Conservation (phyloP, 805 yeast species). For the Yamadazyma akitaensis region DNA sequence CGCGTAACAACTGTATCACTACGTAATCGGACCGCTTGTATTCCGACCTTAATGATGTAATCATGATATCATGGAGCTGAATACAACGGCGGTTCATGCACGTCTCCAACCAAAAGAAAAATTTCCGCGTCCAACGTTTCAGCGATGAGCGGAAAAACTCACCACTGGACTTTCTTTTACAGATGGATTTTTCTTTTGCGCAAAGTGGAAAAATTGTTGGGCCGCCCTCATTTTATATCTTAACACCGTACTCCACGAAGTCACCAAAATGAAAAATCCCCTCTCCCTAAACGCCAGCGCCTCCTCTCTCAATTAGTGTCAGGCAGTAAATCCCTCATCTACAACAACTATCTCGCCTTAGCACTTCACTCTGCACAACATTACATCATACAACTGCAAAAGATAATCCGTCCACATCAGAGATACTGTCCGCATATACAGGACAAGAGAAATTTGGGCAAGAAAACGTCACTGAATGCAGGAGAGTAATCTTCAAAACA, state of each 20-base stretch:
- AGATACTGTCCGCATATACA: neutral
- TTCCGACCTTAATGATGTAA: conserved; percentile 2
- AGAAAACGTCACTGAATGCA: neutral
- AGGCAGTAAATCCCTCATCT: no score
- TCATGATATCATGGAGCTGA: neutral
- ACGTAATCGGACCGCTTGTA: neutral
- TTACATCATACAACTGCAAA: no score
- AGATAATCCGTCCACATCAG: no score
- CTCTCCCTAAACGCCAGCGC: no score
- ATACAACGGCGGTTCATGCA: neutral
- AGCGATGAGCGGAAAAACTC: conserved; percentile 1
- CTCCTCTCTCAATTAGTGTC: no score
- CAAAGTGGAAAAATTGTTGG: neutral
- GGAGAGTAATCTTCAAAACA: neutral
- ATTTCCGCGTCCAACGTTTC: neutral
- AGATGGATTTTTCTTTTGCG: neutral
- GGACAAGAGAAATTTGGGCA: no score
- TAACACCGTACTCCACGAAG: no score
- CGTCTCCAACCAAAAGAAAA: neutral
- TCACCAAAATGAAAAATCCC: no score
- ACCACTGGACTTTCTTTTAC: neutral
- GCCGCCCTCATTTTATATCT: no score
- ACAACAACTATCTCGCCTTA: no score
- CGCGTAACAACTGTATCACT: neutral
- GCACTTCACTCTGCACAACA: no score